Conservation (phyloP, 179 eudicot species). For the Carnegiea gigantea region DNA sequence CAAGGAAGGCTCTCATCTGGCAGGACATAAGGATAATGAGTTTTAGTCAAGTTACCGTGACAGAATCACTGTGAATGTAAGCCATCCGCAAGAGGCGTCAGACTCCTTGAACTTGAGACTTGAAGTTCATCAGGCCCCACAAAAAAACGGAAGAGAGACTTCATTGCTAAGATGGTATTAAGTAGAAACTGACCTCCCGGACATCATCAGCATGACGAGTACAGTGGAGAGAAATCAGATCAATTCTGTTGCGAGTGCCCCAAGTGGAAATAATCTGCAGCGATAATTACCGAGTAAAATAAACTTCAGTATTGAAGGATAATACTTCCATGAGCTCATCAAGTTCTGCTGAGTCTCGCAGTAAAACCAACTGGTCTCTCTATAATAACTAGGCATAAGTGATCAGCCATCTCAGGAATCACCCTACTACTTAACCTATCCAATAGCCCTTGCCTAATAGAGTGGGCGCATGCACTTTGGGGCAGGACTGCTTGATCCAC, state of each 20-base stretch:
- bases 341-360: no score
- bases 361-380: no score
- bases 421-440: no score
- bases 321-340: background rate
- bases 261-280: conserved; percentile 77
- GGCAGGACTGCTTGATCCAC: no score
- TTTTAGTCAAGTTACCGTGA: background rate
- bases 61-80: background rate
- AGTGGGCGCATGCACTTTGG: no score
- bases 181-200: conserved; percentile 55
- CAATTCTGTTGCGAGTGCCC: conserved; percentile 83
- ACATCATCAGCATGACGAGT: conserved; percentile 95
- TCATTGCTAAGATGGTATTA: background rate
- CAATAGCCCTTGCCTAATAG: no score
- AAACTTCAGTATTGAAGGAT: background rate
- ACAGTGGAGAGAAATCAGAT: conserved; percentile 70
- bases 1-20: conserved; percentile 61
- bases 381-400: no score
- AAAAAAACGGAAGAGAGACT: background rate
- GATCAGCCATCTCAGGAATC: no score
- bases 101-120: background rate
- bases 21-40: conserved; percentile 3
- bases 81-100: background rate
- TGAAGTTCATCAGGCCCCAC: background rate
- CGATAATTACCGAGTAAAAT: background rate